These are phyloP conservation scores for Paramarasmius palmivorus DNA, from an alignment of 1,284 basidiomycete genomes.

Conservation along the genomic window DNA sequence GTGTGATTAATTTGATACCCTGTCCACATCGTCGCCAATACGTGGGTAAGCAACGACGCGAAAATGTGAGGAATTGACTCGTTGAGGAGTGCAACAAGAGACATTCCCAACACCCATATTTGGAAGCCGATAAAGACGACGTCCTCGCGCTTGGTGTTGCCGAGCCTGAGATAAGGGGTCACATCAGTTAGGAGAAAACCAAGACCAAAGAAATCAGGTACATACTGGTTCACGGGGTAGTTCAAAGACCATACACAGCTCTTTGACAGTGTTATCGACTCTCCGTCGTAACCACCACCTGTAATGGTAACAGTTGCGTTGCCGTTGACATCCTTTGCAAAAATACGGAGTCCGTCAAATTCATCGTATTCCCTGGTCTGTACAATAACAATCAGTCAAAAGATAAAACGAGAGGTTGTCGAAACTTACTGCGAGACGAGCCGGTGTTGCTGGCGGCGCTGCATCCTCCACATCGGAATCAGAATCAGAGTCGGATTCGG, in stretches of 20 bases:
- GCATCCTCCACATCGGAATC: too few species aligned
- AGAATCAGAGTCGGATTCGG: neutral
- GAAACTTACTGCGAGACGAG: too few species aligned
- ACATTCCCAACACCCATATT: constrained; percentile 80
- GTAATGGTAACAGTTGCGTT: constrained; percentile 3
- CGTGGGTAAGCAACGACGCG: constrained; percentile 70
- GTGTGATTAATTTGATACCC: constrained; percentile 65
- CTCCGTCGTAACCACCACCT: neutral
- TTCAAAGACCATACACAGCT: constrained; percentile 49
- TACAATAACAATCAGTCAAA: too few species aligned
- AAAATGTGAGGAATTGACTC: constrained; percentile 80
- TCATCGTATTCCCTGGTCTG: neutral
- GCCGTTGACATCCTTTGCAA: neutral
- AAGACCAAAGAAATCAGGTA: constrained; percentile 12
- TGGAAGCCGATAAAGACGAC: constrained; percentile 77
- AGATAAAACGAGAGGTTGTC: too few species aligned
- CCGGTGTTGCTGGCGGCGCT: too few species aligned
- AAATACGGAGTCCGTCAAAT: constrained; percentile 14
- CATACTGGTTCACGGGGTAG: constrained; percentile 67
- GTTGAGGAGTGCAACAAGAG: constrained; percentile 72
- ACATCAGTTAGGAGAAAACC: neutral
- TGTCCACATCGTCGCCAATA: constrained; percentile 71
- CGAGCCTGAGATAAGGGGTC: constrained; percentile 45
- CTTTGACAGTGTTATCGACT: constrained; percentile 22
- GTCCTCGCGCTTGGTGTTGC: constrained; percentile 76